phyloP scores from a whole-genome alignment of 129 eudicot genomes.

The Saposhnikovia divaricata region DNA sequence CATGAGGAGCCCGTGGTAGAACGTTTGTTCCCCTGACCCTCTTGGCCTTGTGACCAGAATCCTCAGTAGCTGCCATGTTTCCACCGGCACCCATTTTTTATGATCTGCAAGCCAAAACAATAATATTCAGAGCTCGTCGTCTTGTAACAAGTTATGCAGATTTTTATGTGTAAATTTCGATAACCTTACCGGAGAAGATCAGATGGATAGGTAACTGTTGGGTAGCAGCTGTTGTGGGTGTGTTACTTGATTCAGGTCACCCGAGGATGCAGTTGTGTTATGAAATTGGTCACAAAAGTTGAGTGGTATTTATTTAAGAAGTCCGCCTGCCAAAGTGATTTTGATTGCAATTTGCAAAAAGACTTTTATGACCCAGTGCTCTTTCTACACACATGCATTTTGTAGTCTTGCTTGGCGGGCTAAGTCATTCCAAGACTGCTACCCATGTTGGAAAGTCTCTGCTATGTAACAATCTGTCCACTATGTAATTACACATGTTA shows the following conservation, averaged over 20 bases:
- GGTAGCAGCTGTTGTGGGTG: background rate
- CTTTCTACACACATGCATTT: background rate
- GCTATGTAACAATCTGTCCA: background rate
- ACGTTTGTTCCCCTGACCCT: slow-evolving; percentile 3
- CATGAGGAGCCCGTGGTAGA: slow-evolving; percentile 19
- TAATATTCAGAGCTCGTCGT: background rate
- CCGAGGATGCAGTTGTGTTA: background rate
- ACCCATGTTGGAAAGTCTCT: background rate
- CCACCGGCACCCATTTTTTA: slow-evolving; percentile 12
- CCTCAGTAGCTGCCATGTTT: slow-evolving; percentile 12
- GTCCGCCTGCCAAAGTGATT: background rate
- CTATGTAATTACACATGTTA: no score
- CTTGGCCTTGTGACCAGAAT: slow-evolving; percentile 18
- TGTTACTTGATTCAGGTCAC: background rate
- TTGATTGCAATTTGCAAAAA: background rate
- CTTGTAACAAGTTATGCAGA: background rate
- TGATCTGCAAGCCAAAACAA: background rate
- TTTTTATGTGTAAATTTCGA: background rate
- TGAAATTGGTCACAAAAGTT: background rate
- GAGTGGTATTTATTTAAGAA: background rate
- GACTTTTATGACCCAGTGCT: background rate
- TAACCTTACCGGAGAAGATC: background rate
- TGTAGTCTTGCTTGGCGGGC: slow-evolving; percentile 1
- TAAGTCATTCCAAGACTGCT: slow-evolving; percentile 1
- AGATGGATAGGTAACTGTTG: background rate